Evolutionary conservation across 805 yeast species (phyloP).

Genomic region (Wickerhamiella cacticola): DNA sequence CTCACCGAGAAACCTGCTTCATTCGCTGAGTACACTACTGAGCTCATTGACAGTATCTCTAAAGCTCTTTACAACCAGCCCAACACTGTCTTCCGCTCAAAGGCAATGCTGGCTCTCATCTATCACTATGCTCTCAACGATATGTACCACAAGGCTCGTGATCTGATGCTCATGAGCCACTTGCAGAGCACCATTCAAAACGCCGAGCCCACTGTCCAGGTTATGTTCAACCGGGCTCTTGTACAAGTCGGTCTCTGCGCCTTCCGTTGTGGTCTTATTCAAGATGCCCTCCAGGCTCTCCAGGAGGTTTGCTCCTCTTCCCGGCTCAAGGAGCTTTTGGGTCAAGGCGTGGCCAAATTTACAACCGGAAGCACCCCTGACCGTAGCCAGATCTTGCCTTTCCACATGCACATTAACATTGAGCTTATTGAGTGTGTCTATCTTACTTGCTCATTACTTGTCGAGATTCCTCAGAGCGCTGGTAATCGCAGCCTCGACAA

Average conservation of each 20-base stretch:
- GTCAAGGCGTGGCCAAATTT: slow-evolving; percentile 77
- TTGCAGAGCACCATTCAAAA: slow-evolving; percentile 70
- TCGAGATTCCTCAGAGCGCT: slow-evolving; percentile 86
- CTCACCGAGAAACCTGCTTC: slow-evolving; percentile 25
- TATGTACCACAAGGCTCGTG: slow-evolving; percentile 74
- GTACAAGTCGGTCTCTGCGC: slow-evolving; percentile 95
- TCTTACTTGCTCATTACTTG: slow-evolving; percentile 75
- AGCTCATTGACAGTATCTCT: slow-evolving; percentile 53
- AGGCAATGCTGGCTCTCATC: slow-evolving; percentile 72
- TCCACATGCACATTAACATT: slow-evolving; percentile 95
- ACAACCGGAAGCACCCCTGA: slow-evolving; percentile 30
- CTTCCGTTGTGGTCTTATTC: slow-evolving; percentile 75
- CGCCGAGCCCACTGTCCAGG: slow-evolving; percentile 78
- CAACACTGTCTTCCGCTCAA: slow-evolving; percentile 58
- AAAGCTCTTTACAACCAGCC: slow-evolving; percentile 53
- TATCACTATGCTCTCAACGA: slow-evolving; percentile 87
- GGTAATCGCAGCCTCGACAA: slow-evolving; percentile 37
- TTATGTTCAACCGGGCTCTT: slow-evolving; percentile 85
- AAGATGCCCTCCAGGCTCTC: slow-evolving; percentile 75
- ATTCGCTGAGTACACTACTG: slow-evolving; percentile 36
- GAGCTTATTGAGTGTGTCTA: slow-evolving; percentile 91
- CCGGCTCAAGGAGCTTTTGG: slow-evolving; percentile 81
- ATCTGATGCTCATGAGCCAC: slow-evolving; percentile 75
- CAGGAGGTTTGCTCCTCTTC: slow-evolving; percentile 79
- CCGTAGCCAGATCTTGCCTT: slow-evolving; percentile 78